phyloP scores from a whole-genome alignment of 2,329 filamentous ascomycete species.

The Blastomyces emzantsi region DNA sequence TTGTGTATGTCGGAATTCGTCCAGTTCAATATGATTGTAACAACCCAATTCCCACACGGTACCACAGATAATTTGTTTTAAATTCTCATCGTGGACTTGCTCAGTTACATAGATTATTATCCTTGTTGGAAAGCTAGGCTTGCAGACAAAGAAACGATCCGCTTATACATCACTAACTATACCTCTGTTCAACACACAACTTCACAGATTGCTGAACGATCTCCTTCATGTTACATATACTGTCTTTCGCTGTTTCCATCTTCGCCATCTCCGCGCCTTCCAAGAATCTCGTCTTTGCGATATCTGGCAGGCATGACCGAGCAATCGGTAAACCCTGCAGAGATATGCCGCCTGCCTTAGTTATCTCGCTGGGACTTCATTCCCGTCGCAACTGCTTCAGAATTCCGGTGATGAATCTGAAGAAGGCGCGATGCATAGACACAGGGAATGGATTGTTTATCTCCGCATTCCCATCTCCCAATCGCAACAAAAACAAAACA shows the following conservation, averaged over 20 bases:
- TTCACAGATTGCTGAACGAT: neutral
- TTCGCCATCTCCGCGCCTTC: neutral
- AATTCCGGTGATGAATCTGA: neutral
- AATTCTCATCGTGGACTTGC: neutral
- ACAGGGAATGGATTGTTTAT: neutral
- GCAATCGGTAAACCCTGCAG: neutral
- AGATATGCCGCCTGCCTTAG: neutral
- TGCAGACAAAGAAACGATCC: neutral
- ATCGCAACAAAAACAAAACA: neutral
- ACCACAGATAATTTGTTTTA: neutral
- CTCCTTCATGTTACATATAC: no score
- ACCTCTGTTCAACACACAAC: neutral
- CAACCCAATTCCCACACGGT: neutral
- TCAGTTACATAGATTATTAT: neutral
- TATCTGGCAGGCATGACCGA: neutral
- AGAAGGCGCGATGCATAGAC: neutral
- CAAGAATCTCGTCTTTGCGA: neutral
- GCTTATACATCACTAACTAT: neutral
- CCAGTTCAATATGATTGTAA: neutral
- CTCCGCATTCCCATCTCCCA: neutral
- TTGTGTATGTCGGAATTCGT: no score
- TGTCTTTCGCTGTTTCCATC: no score
- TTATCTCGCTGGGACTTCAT: neutral
- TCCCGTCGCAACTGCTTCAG: neutral
- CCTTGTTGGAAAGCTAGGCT: neutral